These are phyloP conservation scores for Lineolata rhizophorae DNA, from an alignment of 495 filamentous ascomycete genomes.

Conservation along the genomic window DNA sequence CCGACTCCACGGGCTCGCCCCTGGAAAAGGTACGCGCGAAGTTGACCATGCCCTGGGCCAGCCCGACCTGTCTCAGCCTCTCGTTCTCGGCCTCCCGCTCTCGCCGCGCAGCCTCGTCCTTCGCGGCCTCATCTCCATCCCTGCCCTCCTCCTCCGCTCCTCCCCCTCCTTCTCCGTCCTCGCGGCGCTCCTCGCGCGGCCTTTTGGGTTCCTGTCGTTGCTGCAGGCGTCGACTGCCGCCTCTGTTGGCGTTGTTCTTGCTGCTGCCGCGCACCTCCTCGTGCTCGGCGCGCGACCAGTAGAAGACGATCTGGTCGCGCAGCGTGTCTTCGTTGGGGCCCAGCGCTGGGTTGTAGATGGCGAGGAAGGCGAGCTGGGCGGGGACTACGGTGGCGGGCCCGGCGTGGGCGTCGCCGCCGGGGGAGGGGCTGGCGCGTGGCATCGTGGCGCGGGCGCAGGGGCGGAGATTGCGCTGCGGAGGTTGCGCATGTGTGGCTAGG, in stretches of 20 bases:
- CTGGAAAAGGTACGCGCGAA: constrained; percentile 74
- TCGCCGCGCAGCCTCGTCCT: constrained; percentile 8
- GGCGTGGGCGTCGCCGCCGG: too few species aligned
- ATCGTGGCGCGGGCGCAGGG: too few species aligned
- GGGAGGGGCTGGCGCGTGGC: too few species aligned
- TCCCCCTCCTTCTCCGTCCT: constrained; percentile 8
- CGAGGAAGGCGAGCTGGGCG: constrained; percentile 67
- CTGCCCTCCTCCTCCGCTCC: constrained; percentile 15
- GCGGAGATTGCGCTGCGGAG: too few species aligned
- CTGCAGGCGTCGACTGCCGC: too few species aligned
- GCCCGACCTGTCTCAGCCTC: constrained; percentile 74
- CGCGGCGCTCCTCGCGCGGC: constrained; percentile 11
- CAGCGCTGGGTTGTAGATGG: constrained; percentile 88
- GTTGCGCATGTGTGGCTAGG: too few species aligned
- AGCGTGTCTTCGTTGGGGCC: constrained; percentile 72
- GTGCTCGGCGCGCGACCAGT: constrained; percentile 40
- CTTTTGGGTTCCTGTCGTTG: too few species aligned
- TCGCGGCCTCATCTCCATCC: too few species aligned
- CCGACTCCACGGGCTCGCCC: constrained; percentile 50
- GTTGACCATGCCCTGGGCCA: constrained; percentile 91
- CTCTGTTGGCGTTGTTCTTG: too few species aligned
- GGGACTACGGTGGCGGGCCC: constrained; percentile 29
- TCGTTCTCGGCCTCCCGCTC: constrained; percentile 50
- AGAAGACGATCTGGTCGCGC: constrained; percentile 81
- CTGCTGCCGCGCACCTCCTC: constrained; percentile 11